Percentiles rank a stretch among this genome's conserved stretches.
These are phyloP conservation scores for Durio zibethinus DNA, from an alignment of 345 rosid genomes.

Conservation along the genomic window DNA sequence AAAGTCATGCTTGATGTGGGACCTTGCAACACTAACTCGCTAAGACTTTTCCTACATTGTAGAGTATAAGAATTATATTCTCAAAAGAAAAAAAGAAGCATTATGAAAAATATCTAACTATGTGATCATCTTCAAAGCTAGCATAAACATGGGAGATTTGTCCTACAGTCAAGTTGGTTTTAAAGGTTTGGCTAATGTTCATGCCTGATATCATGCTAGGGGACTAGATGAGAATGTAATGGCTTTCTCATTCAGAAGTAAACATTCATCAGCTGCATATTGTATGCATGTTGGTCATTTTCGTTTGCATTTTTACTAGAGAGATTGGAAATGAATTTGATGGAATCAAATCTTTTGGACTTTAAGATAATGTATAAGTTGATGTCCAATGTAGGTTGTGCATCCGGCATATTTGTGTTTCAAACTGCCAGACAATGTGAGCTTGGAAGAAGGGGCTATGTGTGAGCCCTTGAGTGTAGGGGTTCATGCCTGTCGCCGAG, in stretches of 20 bases:
- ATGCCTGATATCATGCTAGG: neutral
- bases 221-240: neutral
- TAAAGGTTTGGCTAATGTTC: neutral
- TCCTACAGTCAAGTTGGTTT: neutral
- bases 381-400: slow-evolving; percentile 50
- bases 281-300: slow-evolving; percentile 1
- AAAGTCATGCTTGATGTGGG: neutral
- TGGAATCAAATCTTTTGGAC: slow-evolving; percentile 12
- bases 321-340: neutral
- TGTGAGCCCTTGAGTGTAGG: slow-evolving; percentile 95
- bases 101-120: neutral
- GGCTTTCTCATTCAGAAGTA: neutral
- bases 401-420: slow-evolving; percentile 91
- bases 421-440: slow-evolving; percentile 83
- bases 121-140: neutral
- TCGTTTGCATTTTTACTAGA: neutral
- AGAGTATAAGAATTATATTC: neutral
- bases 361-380: neutral
- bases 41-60: neutral
- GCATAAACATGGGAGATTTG: neutral
- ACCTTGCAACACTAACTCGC: neutral
- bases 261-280: neutral
- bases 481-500: slow-evolving; percentile 91
- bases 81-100: neutral
- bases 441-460: slow-evolving; percentile 97